phyloP scores from a whole-genome alignment of 805 yeast genomes.

The Geotrichum ghanense region DNA sequence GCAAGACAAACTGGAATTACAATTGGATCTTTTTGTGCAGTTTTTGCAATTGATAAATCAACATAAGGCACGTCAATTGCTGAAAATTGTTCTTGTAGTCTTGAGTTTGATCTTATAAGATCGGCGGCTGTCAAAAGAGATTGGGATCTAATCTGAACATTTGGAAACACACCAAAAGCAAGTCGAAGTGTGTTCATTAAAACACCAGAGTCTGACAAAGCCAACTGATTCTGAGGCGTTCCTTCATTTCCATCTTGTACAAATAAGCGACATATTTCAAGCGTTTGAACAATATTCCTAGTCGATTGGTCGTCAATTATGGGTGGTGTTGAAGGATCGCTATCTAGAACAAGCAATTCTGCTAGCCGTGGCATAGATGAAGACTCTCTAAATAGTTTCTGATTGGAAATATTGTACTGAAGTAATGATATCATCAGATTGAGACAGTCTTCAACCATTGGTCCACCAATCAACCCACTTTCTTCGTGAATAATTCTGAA shows the following conservation, averaged over 20 bases:
- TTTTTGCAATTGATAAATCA: conserved; percentile 47
- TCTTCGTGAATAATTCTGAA: conserved; percentile 75
- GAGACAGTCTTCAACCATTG: conserved; percentile 85
- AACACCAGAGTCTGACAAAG: conserved; percentile 48
- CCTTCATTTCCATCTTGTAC: conserved; percentile 64
- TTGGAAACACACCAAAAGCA: conserved; percentile 53
- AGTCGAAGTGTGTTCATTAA: conserved; percentile 55
- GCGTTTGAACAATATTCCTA: conserved; percentile 50
- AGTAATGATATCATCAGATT: conserved; percentile 61
- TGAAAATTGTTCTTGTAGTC: conserved; percentile 59
- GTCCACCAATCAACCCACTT: conserved; percentile 81
- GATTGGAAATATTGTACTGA: conserved; percentile 80
- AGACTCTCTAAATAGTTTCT: conserved; percentile 77
- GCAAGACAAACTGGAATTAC: conserved; percentile 63
- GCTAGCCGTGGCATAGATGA: conserved; percentile 62
- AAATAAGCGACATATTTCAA: conserved; percentile 64
- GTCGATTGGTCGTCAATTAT: conserved; percentile 72
- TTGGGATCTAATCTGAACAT: conserved; percentile 51
- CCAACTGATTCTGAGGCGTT: conserved; percentile 48
- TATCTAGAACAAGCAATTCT: conserved; percentile 50
- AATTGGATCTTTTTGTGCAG: conserved; percentile 21
- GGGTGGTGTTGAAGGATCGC: conserved; percentile 26
- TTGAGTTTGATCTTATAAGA: conserved; percentile 53
- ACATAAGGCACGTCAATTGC: conserved; percentile 86
- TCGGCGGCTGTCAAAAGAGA: conserved; percentile 72